Evolutionary conservation across 495 filamentous ascomycete species (phyloP), one percentile per base, ranked within the genome.

Genomic region (Cercophora newfieldiana): DNA sequence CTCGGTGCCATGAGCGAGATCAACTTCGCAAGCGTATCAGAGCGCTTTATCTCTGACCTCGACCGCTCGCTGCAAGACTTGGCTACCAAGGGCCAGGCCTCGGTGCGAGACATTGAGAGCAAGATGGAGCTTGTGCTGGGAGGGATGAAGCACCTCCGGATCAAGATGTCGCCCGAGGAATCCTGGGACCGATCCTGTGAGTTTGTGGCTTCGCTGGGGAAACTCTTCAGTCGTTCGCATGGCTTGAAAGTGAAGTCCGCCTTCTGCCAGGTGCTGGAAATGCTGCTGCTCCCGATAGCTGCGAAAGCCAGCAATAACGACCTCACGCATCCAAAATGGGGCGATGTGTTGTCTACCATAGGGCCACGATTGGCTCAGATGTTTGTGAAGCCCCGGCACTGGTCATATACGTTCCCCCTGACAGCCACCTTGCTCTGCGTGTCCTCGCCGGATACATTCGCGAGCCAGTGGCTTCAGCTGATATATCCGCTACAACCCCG

Each of bases 1-100:
- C 82, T 99, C 12, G 95, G 95, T 16, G 93, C 91, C 25, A 97
- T 99, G 93, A 96, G 95, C 76, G 90, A 89, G 59, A 86, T 92
- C 68, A 92, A 94, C 72, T 97, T 99, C 76, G 79, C 86, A 28
- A 91, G 87, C 66, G 94, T 99, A 29, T 85, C 91, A 25, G 86
- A 88, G 61, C 87, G 91, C 24, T 99, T 96, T 73, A 77, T 96
- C 61, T 76, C 75, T 22, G 94, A 97, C 73, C 84, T 99, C 4
- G 89, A 91, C 59, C 84, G 83, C 22, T 88, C 87, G 10, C 87
- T 97, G 61, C 88, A 88, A 68, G 89, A 92, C 4, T 81, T 93
- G 63, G 79, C 80, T 2, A 70, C 84, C n/a, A 92, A 91, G 62
- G 88, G 83, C 7, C 83, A 86, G 21, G 74, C 78, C 3, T 64